Evolutionary conservation across 2,329 filamentous ascomycete species (phyloP).

Genomic region (Pseudogymnoascus sp.): DNA sequence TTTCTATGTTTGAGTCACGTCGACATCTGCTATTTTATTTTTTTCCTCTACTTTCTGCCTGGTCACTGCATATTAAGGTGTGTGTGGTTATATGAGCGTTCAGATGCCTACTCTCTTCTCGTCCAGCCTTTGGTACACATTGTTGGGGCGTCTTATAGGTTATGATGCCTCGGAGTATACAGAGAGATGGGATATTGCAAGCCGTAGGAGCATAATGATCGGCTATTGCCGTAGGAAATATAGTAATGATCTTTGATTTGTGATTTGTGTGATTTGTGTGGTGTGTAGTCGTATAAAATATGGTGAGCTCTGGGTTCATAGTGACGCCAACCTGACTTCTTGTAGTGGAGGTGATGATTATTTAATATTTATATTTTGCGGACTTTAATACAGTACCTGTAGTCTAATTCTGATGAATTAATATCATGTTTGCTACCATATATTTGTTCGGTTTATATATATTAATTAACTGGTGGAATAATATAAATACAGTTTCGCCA

Average conservation of each 20-base stretch:
- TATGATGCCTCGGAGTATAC: slow-evolving; percentile 7
- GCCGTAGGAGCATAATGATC: not conserved
- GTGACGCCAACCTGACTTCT: not conserved
- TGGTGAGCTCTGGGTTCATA: not conserved
- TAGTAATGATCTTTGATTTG: not conserved
- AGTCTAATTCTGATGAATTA: not conserved
- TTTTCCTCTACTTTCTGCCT: slow-evolving; percentile 3
- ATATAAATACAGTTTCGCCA: not conserved
- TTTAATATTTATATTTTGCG: not conserved
- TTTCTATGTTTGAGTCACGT: slow-evolving; percentile 6
- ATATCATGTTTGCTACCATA: not conserved
- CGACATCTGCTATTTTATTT: slow-evolving; percentile 1
- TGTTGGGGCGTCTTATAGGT: slow-evolving; percentile 9
- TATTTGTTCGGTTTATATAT: not conserved
- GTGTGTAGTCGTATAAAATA: not conserved
- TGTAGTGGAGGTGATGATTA: not conserved
- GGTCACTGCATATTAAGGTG: slow-evolving; percentile 6
- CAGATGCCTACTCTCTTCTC: slow-evolving; percentile 1
- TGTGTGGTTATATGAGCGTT: slow-evolving; percentile 7
- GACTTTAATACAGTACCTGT: not conserved
- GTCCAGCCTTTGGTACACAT: slow-evolving; percentile 6
- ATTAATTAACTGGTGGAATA: not conserved
- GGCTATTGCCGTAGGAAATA: slow-evolving; percentile 8
- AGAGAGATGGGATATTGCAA: slow-evolving; percentile 5
- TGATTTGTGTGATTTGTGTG: not conserved